A percentile compares a stretch with the other conserved stretches of the same genome.
These are phyloP conservation scores for Ceratobasidium sp. DNA, from an alignment of 1,284 basidiomycete genomes.

Conservation along the genomic window DNA sequence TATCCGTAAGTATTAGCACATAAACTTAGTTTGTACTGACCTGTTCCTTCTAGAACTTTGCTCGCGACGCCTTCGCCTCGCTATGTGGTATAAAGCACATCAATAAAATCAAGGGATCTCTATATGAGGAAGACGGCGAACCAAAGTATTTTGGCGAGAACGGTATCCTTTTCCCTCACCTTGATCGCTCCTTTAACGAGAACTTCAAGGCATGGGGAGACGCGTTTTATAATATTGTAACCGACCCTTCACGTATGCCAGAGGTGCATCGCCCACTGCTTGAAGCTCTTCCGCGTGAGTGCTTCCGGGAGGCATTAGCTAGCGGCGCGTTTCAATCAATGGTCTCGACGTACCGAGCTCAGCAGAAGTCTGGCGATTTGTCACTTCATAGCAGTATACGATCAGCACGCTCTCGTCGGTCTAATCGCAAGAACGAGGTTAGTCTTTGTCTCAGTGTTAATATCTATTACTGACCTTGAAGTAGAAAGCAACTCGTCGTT, in stretches of 20 bases:
- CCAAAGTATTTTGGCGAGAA: not conserved
- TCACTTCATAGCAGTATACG: too few relatives aligned
- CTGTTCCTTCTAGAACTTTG: too few relatives aligned
- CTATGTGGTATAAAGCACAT: too few relatives aligned
- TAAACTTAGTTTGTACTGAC: too few relatives aligned
- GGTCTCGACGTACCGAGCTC: too few relatives aligned
- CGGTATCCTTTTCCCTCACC: not conserved
- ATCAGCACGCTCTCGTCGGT: not conserved
- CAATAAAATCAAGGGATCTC: too few relatives aligned
- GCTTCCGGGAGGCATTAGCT: not conserved
- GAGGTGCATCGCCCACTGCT: not conserved
- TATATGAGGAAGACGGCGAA: not conserved
- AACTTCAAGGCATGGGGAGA: conserved; percentile 10
- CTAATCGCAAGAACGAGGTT: not conserved
- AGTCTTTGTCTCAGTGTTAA: not conserved
- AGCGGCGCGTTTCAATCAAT: not conserved
- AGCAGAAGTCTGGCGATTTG: too few relatives aligned
- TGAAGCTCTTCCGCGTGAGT: not conserved
- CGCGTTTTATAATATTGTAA: not conserved
- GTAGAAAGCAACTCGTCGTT: not conserved
- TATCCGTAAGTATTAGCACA: too few relatives aligned
- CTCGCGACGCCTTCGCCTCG: too few relatives aligned
- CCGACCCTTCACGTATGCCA: not conserved
- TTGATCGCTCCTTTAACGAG: not conserved
- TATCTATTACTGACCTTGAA: not conserved